These are phyloP conservation scores for Penicillium rolfsii DNA, from an alignment of 2,329 filamentous ascomycete species.

Conservation along the genomic window DNA sequence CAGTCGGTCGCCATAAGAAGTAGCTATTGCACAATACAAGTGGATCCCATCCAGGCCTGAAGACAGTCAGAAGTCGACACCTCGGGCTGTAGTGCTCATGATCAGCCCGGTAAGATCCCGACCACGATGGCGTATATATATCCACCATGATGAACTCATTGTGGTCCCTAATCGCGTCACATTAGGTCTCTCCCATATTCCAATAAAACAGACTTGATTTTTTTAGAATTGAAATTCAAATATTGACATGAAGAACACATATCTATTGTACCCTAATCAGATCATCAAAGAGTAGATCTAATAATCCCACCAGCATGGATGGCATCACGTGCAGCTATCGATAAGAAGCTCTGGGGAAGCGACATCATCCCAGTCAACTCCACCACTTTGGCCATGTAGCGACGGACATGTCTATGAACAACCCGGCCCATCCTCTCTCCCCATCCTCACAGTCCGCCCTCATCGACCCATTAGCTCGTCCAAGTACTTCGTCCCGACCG, in stretches of 20 bases:
- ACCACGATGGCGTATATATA: not conserved
- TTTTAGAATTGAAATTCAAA: not conserved
- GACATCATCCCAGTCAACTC: slow-evolving; percentile 9
- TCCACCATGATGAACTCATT: not conserved
- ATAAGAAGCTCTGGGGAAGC: slow-evolving; percentile 32
- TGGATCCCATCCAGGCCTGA: not conserved
- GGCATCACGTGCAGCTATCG: slow-evolving; percentile 29
- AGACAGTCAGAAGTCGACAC: not conserved
- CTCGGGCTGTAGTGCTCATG: too few relatives aligned
- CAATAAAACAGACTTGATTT: not conserved
- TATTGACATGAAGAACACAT: not conserved
- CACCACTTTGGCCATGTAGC: slow-evolving; percentile 35
- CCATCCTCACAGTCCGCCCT: slow-evolving; percentile 36
- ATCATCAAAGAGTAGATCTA: not conserved
- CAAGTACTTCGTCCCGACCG: slow-evolving; percentile 23
- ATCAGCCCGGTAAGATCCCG: too few relatives aligned
- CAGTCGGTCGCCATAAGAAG: not conserved
- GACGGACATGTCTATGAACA: slow-evolving; percentile 42
- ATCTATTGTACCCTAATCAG: too few relatives aligned
- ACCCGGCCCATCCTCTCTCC: slow-evolving; percentile 27
- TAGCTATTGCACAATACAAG: not conserved
- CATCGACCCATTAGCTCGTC: slow-evolving; percentile 13
- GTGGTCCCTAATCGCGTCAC: not conserved
- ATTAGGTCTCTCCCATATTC: not conserved
- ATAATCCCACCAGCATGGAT: not conserved